These are phyloP conservation scores for Penicillium maclennaniae DNA, from an alignment of 495 filamentous ascomycete species.

Conservation along the genomic window DNA sequence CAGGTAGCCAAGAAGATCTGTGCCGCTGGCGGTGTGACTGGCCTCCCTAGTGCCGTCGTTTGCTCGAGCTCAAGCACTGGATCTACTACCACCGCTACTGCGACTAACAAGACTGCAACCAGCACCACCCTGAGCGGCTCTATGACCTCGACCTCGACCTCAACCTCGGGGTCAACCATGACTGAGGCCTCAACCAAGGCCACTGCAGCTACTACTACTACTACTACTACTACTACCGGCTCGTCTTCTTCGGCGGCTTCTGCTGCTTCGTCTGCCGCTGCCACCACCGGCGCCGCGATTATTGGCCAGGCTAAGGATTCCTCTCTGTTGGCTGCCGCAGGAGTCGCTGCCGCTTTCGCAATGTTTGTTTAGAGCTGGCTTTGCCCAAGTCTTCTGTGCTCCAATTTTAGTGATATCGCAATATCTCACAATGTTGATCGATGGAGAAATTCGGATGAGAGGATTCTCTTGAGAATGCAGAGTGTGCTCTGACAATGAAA, in stretches of 20 bases:
- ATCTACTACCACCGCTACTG: conserved; percentile 15
- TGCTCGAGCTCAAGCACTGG: conserved; percentile 29
- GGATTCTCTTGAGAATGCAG: background rate
- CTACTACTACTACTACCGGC: conserved; percentile 5
- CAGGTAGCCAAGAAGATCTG: conserved; percentile 51
- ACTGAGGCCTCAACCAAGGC: conserved; percentile 13
- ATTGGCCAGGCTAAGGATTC: conserved; percentile 37
- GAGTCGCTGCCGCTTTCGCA: conserved; percentile 32
- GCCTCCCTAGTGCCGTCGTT: conserved; percentile 34
- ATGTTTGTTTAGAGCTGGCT: conserved; percentile 26
- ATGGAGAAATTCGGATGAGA: background rate
- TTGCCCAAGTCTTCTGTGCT: background rate
- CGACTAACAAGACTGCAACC: conserved; percentile 12
- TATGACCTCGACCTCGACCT: conserved; percentile 11
- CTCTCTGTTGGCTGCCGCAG: conserved; percentile 33
- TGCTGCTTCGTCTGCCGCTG: conserved; percentile 16
- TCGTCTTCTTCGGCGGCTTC: conserved; percentile 9
- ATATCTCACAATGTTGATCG: background rate
- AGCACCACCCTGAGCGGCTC: conserved; percentile 17
- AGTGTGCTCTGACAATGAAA: background rate
- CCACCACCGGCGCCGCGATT: conserved; percentile 41
- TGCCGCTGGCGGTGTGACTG: conserved; percentile 34
- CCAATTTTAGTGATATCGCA: background rate
- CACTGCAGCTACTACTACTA: conserved; percentile 8
- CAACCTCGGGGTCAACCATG: too few species aligned